phyloP scores from a whole-genome alignment of 257 asterid species.

The Ligustrum vulgare region DNA sequence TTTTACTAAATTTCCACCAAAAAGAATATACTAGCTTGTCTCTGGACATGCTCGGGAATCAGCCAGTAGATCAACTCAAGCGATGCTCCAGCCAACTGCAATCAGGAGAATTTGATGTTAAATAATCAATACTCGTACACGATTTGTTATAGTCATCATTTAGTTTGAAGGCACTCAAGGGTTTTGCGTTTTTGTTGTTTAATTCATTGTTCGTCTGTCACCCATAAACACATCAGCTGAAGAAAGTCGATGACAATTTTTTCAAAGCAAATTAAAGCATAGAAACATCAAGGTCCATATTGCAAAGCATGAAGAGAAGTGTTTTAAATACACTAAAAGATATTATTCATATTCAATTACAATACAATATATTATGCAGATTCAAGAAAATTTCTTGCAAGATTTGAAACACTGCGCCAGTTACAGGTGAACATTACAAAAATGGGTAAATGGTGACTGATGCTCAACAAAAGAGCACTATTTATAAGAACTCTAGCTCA shows the following conservation, averaged over 20 bases:
- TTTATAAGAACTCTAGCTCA: not conserved
- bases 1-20: not conserved
- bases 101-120: constrained; percentile 18
- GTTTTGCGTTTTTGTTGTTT: not conserved
- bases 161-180: not conserved
- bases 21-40: constrained; percentile 40
- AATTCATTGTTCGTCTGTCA: not conserved
- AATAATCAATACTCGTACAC: not conserved
- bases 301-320: not conserved
- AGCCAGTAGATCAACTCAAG: constrained; percentile 41
- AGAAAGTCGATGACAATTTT: not conserved
- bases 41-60: constrained; percentile 48
- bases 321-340: not conserved
- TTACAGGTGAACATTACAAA: not conserved
- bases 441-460: not conserved
- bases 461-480: not conserved
- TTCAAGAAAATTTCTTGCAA: not conserved
- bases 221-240: not conserved
- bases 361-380: too few species aligned
- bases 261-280: not conserved
- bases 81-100: constrained; percentile 48
- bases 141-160: not conserved
- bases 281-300: not conserved
- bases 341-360: not conserved
- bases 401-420: not conserved